Base-by-base conservation (phyloP, 139 green algal genomes). In the Chlamydomonas asymmetrica region DNA sequence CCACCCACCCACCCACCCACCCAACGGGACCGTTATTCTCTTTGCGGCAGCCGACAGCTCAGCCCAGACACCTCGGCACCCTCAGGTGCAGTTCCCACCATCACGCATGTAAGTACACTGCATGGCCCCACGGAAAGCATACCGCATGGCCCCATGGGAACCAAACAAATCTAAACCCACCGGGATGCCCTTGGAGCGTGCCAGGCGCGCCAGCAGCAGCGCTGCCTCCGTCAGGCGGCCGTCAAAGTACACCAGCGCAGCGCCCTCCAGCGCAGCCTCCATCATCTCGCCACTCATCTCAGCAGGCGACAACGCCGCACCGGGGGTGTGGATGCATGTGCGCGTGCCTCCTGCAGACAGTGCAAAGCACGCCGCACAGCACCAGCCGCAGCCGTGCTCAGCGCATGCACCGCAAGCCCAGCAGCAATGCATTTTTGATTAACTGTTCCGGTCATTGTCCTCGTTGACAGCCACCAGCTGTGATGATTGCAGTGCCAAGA, bases 241-340 rank as follows among this genome's bases (percentile, higher is more conserved):
- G 68, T 98, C 95, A 82, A 98, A 98, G 86, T 95, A 98, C 1
- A 94, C 92, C 1, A 98, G 80, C 2, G 74, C 39, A 0, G 92
- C 92, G 23, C 63, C 87, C 5, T 78, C 48, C 32, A 98, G 79
- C 22, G 81, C 56, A 0, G 41, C 32, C 0, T 69, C 63, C 0
- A 91, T 63, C 27, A 83, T 65, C 20, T 73, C 61, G 0, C 38
- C 4, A 2, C 75, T 84, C 60, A 98, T 76, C 72, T 98, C 93
- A 2, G 75, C 64, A 0, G 87, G 85, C 7, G 16, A 1, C 62
- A 97, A 77, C 1, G 88, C 72, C 5, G 87, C 84, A 3, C 91
- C 89, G 5, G 95, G 93, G 10, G 94, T 98, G 81, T 99, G 95
- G 60, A 99, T 98, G 87, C 95, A 99, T 3, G 92, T 97, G 52